Conservation (phyloP, 306 rosid species). For the Gastrolobium bilobum region DNA sequence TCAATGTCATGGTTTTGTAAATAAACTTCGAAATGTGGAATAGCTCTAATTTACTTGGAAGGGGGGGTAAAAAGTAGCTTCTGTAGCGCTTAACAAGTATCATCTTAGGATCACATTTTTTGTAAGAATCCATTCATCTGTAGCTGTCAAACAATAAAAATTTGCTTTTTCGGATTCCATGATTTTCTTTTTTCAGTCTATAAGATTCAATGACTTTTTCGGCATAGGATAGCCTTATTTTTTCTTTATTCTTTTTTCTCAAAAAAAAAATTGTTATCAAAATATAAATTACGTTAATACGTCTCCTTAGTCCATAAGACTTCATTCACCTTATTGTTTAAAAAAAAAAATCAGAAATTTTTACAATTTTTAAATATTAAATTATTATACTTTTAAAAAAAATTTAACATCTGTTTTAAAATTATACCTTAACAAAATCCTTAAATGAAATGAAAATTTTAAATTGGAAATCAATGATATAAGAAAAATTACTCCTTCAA, state of each 20-base stretch:
- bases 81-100: neutral
- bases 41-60: neutral
- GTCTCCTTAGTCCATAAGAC: too few relatives aligned
- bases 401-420: neutral
- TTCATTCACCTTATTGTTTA: neutral
- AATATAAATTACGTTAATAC: too few relatives aligned
- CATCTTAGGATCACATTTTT: constrained; percentile 16
- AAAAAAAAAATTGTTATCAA: too few relatives aligned
- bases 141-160: constrained; percentile 22
- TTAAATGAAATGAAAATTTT: neutral
- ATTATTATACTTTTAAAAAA: neutral
- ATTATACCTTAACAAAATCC: neutral
- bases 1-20: constrained; percentile 13
- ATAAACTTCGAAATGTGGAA: neutral
- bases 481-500: neutral
- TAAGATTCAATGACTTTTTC: neutral
- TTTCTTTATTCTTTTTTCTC: neutral
- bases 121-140: neutral
- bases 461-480: neutral
- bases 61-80: neutral
- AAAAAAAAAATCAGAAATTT: too few relatives aligned
- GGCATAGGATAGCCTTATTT: neutral
- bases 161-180: constrained; percentile 10
- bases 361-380: neutral
- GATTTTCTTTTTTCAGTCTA: neutral